Evolutionary conservation across 768 basidiomycete species (phyloP), one percentile per base, ranked within the genome.

Genomic region (Pulveroboletus sp.): DNA sequence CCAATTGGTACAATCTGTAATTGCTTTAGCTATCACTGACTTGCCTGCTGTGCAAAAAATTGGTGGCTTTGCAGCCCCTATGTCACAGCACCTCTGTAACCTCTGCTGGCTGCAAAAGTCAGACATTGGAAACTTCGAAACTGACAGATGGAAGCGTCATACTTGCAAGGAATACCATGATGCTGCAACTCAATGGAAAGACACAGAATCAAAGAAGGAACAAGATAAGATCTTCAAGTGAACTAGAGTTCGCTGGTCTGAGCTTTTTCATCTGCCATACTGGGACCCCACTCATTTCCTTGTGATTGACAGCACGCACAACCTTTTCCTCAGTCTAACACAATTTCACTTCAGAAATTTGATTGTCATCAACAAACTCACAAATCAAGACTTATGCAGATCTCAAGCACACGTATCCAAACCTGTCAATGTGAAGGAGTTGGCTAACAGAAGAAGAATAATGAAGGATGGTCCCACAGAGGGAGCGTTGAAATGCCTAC

Each of bases 291-390:
- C 19, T 4, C 20, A 20, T 11, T 38, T 38, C 20, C 10, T 20
- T 11, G 10, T 38, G 9, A 22, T 38, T n/a, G 37, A 38, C 22
- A 20, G 16, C 8, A 38, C 22, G 37, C 37, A 38, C 20, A 22
- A 20, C 13, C 19, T 38, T 22, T 38, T 38, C 19, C 17, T 38
- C 5, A 20, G 22, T 11, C 12, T 54, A 5, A 22, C 34, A 2
- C 48, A 50, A 26, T 44, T 39, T 27, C 52, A 57, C n/a, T 57
- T 57, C 7, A 38, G 46, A 20, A 29, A 51, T 3, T 41, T 57
- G 0, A 41, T 57, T 6, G n/a, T 54, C 8, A 57, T 57, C 4
- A 42, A 57, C 23, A 57, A 36, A n/a, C 45, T 7, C 6, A 22
- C 5, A 5, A 50, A 50, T 22, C 13, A 44, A 31, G 17, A 23